A percentile compares a stretch with the other conserved stretches of the same genome.
These are phyloP conservation scores for Plantago rigida DNA, from an alignment of 305 asterid species.

Conservation along the genomic window DNA sequence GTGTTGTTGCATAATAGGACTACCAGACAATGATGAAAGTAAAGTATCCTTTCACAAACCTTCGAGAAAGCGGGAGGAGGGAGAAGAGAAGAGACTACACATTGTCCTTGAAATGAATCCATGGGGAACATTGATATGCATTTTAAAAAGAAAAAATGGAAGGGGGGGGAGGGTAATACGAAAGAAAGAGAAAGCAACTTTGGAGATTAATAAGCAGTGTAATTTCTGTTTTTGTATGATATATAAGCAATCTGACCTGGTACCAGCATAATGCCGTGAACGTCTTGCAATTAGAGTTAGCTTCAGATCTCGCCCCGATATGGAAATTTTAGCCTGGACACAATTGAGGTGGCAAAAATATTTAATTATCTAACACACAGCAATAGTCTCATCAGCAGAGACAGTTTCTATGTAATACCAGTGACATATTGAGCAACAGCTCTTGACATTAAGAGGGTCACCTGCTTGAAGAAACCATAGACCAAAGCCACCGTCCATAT, in stretches of 20 bases:
- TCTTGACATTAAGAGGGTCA: conserved; percentile 27
- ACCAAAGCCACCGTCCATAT: conserved; percentile 93
- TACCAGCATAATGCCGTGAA: conserved; percentile 95
- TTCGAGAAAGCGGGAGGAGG: neutral
- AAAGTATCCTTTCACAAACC: too few relatives aligned
- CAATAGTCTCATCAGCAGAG: neutral
- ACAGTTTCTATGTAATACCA: neutral
- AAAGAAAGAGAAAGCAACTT: conserved; percentile 15
- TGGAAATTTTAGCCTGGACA: conserved; percentile 58
- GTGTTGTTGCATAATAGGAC: too few relatives aligned
- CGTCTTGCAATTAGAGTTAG: conserved; percentile 81
- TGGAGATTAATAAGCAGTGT: conserved; percentile 12
- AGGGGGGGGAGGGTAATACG: neutral
- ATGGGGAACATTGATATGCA: conserved; percentile 12
- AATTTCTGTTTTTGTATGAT: conserved; percentile 2
- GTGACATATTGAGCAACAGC: conserved; percentile 11
- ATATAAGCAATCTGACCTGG: conserved; percentile 48
- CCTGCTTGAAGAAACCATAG: conserved; percentile 96
- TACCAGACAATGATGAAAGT: too few relatives aligned
- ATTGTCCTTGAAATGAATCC: neutral
- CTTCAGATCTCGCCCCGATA: conserved; percentile 71
- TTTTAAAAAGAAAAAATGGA: neutral
- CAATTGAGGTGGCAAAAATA: conserved; percentile 5
- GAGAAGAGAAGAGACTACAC: conserved; percentile 5
- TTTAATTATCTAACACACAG: conserved; percentile 7